Evolutionary conservation across 768 basidiomycete species (phyloP).

Genomic region (Tremella fuciformis): DNA sequence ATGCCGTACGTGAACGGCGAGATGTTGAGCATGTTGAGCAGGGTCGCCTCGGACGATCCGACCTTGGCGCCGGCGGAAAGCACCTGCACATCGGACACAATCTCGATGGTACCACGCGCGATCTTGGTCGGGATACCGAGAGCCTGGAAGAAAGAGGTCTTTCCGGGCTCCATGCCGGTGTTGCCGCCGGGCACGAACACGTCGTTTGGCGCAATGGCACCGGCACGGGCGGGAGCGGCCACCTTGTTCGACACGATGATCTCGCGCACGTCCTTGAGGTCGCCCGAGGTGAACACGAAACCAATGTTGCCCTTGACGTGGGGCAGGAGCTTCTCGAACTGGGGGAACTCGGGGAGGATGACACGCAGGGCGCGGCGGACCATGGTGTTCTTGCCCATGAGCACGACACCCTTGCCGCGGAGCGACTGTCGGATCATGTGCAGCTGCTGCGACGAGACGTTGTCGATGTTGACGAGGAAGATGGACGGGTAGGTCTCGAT

Average conservation of each 20-base stretch:
- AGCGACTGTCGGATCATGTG: constrained; percentile 77
- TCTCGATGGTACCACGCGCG: constrained; percentile 99
- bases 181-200: constrained; percentile 90
- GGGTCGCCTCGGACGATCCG: constrained; percentile 92
- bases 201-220: constrained; percentile 88
- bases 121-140: constrained; percentile 99
- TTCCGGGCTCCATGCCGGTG: constrained; percentile 99
- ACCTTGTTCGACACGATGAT: constrained; percentile 96
- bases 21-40: constrained; percentile 99
- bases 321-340: constrained; percentile 94
- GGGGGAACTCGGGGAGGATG: constrained; percentile 82
- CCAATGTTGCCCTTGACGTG: constrained; percentile 97
- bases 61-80: constrained; percentile 88
- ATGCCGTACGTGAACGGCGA: constrained; percentile 99
- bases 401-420: constrained; percentile 90
- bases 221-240: constrained; percentile 96
- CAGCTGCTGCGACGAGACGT: constrained; percentile 99
- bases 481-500: constrained; percentile 88
- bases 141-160: constrained; percentile 99
- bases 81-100: constrained; percentile 93
- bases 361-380: constrained; percentile 94
- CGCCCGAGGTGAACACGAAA: constrained; percentile 90
- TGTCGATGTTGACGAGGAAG: constrained; percentile 99
- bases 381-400: constrained; percentile 99
- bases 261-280: constrained; percentile 92